Evolutionary conservation across 768 basidiomycete species (phyloP).

Genomic region (Lentinula sp.): DNA sequence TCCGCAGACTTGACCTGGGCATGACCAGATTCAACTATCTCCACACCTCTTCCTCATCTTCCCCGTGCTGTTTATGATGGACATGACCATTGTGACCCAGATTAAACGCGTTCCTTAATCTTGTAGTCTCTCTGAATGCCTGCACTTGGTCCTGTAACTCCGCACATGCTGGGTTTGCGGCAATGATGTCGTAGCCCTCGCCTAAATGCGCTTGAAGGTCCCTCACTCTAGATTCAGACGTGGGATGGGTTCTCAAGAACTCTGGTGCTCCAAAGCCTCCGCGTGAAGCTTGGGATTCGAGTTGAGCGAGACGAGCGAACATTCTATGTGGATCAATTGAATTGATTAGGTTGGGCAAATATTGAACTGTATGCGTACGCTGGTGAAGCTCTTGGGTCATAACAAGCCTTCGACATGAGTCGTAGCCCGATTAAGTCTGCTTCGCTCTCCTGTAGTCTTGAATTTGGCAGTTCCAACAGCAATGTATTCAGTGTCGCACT

Average conservation of each 20-base stretch:
- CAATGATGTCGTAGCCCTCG: constrained; percentile 48
- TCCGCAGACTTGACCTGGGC: no score
- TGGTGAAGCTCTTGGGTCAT: constrained; percentile 71
- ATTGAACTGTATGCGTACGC: constrained; percentile 37
- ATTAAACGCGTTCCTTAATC: constrained; percentile 1
- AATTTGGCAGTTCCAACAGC: constrained; percentile 74
- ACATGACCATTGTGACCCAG: not conserved
- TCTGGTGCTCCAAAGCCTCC: constrained; percentile 27
- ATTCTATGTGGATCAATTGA: constrained; percentile 35
- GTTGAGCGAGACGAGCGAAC: constrained; percentile 58
- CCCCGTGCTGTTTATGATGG: not conserved
- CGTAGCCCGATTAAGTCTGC: constrained; percentile 85
- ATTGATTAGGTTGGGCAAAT: not conserved
- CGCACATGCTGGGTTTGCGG: constrained; percentile 51
- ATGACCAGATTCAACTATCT: not conserved
- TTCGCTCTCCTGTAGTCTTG: constrained; percentile 76
- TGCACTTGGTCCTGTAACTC: constrained; percentile 22
- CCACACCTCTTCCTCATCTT: not conserved
- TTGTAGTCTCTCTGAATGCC: not conserved
- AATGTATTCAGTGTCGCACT: constrained; percentile 39
- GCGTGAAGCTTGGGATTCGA: constrained; percentile 37
- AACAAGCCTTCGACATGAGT: constrained; percentile 82
- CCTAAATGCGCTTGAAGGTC: constrained; percentile 48
- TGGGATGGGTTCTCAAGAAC: constrained; percentile 81
- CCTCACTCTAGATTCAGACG: constrained; percentile 62